A percentile compares a stretch with the other conserved stretches of the same genome.
Evolutionary conservation across 352 stramenopile genomes (phyloP).

Genomic region (Pythium aristosporum): DNA sequence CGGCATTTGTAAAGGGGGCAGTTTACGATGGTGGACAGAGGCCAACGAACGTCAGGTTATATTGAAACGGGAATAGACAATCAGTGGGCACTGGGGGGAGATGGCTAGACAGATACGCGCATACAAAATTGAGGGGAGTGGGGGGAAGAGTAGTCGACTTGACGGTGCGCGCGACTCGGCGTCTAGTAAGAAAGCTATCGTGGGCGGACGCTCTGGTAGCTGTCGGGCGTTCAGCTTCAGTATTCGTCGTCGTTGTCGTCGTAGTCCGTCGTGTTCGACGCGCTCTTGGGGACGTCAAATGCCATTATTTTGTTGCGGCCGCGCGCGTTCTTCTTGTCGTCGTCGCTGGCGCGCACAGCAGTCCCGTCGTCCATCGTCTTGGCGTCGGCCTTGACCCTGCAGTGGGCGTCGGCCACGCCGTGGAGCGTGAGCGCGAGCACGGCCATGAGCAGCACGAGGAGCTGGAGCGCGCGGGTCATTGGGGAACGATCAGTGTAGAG

Average conservation of each 20-base stretch:
- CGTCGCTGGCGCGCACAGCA: no score
- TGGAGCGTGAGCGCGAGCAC: constrained; percentile 25
- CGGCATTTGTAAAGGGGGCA: neutral
- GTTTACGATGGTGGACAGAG: neutral
- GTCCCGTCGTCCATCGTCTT: no score
- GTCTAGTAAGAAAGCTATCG: neutral
- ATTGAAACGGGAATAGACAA: constrained; percentile 25
- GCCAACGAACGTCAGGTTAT: constrained; percentile 5
- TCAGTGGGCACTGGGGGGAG: neutral
- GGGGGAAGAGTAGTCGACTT: neutral
- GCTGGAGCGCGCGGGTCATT: constrained; percentile 32
- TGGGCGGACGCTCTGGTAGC: neutral
- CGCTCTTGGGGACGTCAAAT: constrained; percentile 17
- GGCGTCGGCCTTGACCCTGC: constrained; percentile 38
- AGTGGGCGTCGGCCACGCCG: constrained; percentile 26
- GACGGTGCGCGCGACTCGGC: neutral
- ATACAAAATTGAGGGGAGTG: constrained; percentile 16
- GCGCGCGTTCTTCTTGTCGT: no score
- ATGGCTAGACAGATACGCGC: constrained; percentile 1
- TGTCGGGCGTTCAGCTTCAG: neutral
- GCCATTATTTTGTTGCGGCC: no score
- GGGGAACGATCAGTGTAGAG: neutral
- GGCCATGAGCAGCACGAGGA: constrained; percentile 26
- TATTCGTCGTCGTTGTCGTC: constrained; percentile 8
- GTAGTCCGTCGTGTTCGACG: neutral